Percentiles rank a stretch among this genome's conserved stretches.
phyloP scores from a whole-genome alignment of 768 basidiomycete genomes.

The Pisolithus marmoratus region DNA sequence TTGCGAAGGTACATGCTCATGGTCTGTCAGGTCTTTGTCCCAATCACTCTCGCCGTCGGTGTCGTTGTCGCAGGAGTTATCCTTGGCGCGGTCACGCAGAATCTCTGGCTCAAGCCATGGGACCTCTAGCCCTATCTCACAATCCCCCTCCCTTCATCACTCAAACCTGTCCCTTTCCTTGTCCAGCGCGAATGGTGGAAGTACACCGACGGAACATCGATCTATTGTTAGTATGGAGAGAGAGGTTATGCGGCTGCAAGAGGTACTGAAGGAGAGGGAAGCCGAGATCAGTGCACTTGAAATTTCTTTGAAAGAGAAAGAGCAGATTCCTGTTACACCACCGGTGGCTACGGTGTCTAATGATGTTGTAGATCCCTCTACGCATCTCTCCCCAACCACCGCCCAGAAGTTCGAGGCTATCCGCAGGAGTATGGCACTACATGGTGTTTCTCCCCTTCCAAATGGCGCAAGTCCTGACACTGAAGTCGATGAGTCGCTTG shows the following conservation, averaged over 20 bases:
- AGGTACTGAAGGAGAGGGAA: slow-evolving; percentile 86
- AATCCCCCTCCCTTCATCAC: slow-evolving; percentile 46
- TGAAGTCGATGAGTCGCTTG: slow-evolving; percentile 62
- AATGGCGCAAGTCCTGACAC: slow-evolving; percentile 29
- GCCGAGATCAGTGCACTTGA: slow-evolving; percentile 83
- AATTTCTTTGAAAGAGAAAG: slow-evolving; percentile 38
- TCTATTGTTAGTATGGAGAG: slow-evolving; percentile 83
- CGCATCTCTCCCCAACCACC: slow-evolving; percentile 63
- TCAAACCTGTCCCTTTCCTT: slow-evolving; percentile 58
- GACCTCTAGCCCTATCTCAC: slow-evolving; percentile 60
- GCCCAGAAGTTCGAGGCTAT: slow-evolving; percentile 70
- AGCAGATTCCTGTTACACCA: slow-evolving; percentile 6
- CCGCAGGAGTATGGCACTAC: slow-evolving; percentile 55
- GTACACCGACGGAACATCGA: slow-evolving; percentile 47
- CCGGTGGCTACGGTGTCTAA: slow-evolving; percentile 5
- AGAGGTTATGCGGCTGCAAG: slow-evolving; percentile 93
- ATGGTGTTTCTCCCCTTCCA: slow-evolving; percentile 31
- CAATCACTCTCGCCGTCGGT: slow-evolving; percentile 91
- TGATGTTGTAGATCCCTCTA: slow-evolving; percentile 19
- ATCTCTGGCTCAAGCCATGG: slow-evolving; percentile 72
- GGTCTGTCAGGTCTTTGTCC: slow-evolving; percentile 68
- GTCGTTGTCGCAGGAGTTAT: slow-evolving; percentile 97
- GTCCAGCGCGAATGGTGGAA: slow-evolving; percentile 29
- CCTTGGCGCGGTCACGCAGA: slow-evolving; percentile 82
- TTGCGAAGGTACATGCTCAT: slow-evolving; percentile 9